Percentiles rank a stretch among this genome's conserved stretches.
Evolutionary conservation across 257 asterid genomes (phyloP).

Genomic region (Fraxinus excelsior): DNA sequence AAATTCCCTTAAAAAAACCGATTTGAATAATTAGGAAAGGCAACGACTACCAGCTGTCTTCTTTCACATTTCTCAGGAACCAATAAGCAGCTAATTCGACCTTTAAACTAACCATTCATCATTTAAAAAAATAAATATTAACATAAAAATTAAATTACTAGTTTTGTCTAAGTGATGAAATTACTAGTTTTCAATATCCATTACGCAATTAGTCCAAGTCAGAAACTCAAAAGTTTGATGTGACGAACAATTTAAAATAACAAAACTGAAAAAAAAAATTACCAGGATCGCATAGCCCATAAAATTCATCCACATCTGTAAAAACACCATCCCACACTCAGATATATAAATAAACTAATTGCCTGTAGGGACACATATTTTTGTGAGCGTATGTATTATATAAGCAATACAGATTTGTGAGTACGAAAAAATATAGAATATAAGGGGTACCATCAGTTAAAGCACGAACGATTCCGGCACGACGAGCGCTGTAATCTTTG

Average conservation of each 20-base stretch:
- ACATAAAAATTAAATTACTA: neutral
- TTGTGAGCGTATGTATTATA: too few relatives aligned
- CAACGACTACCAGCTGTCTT: neutral
- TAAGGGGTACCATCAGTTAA: slow-evolving; percentile 57
- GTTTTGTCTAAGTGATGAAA: neutral
- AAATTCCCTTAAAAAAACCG: neutral
- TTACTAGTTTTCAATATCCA: neutral
- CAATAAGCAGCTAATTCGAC: neutral
- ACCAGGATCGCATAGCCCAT: slow-evolving; percentile 97
- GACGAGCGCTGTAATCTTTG: slow-evolving; percentile 77
- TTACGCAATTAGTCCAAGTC: neutral
- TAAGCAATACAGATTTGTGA: neutral
- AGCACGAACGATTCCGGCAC: slow-evolving; percentile 70
- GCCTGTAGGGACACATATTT: too few relatives aligned
- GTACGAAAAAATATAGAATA: neutral
- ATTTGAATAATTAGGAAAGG: neutral
- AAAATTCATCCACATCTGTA: slow-evolving; percentile 91
- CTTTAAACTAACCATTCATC: neutral
- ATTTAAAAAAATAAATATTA: neutral
- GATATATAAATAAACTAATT: neutral
- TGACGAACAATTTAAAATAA: neutral
- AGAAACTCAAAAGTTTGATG: slow-evolving; percentile 3
- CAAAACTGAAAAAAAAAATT: slow-evolving; percentile 27
- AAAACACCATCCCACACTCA: slow-evolving; percentile 9
- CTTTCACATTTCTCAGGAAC: neutral